Base-by-base conservation (phyloP, 2,329 filamentous ascomycete genomes). In the Kalaharituber pfeilii region DNA sequence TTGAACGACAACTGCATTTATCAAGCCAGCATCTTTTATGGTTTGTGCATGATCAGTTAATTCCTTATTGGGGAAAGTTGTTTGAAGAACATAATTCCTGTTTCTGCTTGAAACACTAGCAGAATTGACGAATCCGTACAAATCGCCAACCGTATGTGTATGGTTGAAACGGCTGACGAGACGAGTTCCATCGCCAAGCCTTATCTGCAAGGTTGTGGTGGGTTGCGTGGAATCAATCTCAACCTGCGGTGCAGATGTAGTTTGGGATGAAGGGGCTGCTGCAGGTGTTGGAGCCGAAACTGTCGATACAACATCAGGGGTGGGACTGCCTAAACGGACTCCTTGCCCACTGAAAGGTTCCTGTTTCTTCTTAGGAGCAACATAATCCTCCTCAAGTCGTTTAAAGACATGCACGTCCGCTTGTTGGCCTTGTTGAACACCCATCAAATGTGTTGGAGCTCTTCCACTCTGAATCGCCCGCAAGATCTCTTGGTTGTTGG, bases 151-250 rank as follows among this genome's bases (percentile, higher is more conserved):
- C 0, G 84, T 91, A 62, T 86, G 81, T 0, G 76, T 81, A 0
- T 81, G 80, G 70, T 91, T 91, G 70, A 93, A 93, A 7, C 84
- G 78, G 25, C 82, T 84, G n/a, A 81, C 79, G 24, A 91, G 71
- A 44, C 84, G 76, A 1, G 82, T 82, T 36, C 85, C 86, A 60
- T 89, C 81, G 1, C 81, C 83, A 54, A 91, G 75, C 64, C 86
- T 82, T 55, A 93, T 81, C 62, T 86, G 81, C 39, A 93, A 73
- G 57, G 74, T 79, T 22, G 91, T 62, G 0, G 74, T 80, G 0
- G 85, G 85, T 60, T 78, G 78, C 0, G 79, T 79, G 52, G 75
- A 69, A 63, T 91, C 80, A 33, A 86, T 69, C 0, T 71, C 61
- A 51, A 74, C 69, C 1, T 71, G 64, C 2, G 71, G 63, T 3